These are phyloP conservation scores for Boletus rubescentipes DNA, from an alignment of 768 basidiomycete species.

Conservation along the genomic window DNA sequence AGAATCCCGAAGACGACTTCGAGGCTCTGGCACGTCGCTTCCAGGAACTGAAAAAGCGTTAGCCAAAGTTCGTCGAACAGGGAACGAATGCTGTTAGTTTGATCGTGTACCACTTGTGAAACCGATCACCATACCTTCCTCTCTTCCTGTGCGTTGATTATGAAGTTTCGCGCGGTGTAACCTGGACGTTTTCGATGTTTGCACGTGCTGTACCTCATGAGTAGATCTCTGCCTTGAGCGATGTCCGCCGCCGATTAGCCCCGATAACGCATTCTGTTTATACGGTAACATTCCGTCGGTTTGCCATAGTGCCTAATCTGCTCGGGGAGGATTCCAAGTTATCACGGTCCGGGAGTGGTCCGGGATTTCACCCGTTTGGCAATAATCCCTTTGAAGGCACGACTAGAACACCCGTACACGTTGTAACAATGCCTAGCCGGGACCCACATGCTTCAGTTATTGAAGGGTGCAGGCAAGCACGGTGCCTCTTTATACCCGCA, in stretches of 20 bases:
- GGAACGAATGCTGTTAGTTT: conserved; percentile 1
- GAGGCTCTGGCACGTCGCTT: conserved; percentile 77
- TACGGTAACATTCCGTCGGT: neutral
- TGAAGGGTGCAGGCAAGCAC: conserved; percentile 3
- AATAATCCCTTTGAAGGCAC: neutral
- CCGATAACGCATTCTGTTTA: neutral
- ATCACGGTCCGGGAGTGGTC: neutral
- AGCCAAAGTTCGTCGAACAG: conserved; percentile 11
- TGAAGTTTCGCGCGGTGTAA: conserved; percentile 11
- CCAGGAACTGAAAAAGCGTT: conserved; percentile 83
- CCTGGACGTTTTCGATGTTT: conserved; percentile 6
- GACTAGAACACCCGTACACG: neutral
- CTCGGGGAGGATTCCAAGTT: neutral
- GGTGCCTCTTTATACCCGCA: conserved; percentile 5
- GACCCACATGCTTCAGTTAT: neutral
- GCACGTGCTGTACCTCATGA: conserved; percentile 7
- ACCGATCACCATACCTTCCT: conserved; percentile 2
- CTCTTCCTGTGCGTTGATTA: neutral
- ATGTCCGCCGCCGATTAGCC: conserved; percentile 20
- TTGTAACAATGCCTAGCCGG: neutral
- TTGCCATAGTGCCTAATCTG: neutral
- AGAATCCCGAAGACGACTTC: conserved; percentile 62
- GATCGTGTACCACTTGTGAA: conserved; percentile 1
- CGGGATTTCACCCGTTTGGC: neutral
- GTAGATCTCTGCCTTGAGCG: neutral